A percentile compares a stretch with the other conserved stretches of the same genome.
Evolutionary conservation across 306 rosid genomes (phyloP).

Genomic region (Vigna trinervia): DNA sequence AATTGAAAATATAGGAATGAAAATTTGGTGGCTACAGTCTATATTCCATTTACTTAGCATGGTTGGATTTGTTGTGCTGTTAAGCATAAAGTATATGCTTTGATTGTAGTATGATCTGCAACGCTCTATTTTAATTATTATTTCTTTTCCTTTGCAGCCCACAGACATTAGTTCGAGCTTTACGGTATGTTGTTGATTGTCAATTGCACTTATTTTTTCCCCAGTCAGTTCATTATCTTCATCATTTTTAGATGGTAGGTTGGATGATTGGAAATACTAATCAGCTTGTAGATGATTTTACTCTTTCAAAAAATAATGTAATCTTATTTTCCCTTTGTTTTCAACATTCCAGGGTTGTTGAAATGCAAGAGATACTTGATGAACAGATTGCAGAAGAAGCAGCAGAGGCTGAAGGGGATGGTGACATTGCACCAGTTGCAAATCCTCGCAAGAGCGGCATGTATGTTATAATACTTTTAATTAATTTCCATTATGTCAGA

Average conservation of each 20-base stretch:
- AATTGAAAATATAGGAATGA: conserved; percentile 13
- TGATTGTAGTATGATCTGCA: conserved; percentile 35
- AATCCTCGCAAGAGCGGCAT: conserved; percentile 72
- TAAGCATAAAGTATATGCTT: conserved; percentile 29
- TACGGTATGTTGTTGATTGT: conserved; percentile 62
- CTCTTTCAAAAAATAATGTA: conserved; percentile 36
- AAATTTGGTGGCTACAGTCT: background rate
- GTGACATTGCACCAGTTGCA: conserved; percentile 72
- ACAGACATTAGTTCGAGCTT: conserved; percentile 92
- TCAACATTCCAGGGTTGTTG: conserved; percentile 75
- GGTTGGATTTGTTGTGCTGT: conserved; percentile 40
- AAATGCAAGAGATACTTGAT: conserved; percentile 97
- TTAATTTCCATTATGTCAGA: conserved; percentile 42
- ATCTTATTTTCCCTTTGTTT: conserved; percentile 37
- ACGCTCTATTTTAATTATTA: conserved; percentile 36
- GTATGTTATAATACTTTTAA: conserved; percentile 53
- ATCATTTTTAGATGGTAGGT: conserved; percentile 25
- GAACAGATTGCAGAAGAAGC: conserved; percentile 98
- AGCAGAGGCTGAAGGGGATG: conserved; percentile 96
- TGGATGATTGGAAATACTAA: conserved; percentile 25
- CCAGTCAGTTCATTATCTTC: conserved; percentile 18
- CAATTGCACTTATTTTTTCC: conserved; percentile 39
- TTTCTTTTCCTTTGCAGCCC: conserved; percentile 69
- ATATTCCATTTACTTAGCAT: conserved; percentile 23
- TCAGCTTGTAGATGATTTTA: background rate